phyloP scores from a whole-genome alignment of 2,329 filamentous ascomycete species.

The Chaetomiaceae sp. region DNA sequence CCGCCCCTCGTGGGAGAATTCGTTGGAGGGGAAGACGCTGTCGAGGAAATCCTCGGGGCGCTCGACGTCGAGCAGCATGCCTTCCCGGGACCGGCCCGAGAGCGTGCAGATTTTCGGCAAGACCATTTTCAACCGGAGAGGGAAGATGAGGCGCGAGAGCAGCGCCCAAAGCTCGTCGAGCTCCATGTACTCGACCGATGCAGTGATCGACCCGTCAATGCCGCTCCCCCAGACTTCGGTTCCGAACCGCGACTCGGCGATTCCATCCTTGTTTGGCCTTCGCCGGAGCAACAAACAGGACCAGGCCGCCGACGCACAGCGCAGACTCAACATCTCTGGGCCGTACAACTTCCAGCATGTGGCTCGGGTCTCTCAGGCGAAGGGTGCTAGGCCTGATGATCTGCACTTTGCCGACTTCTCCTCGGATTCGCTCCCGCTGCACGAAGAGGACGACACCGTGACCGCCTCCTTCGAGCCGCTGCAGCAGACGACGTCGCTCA shows the following conservation, averaged over 20 bases:
- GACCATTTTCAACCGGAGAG: slow-evolving; percentile 53
- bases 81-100: slow-evolving; percentile 52
- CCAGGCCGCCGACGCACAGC: slow-evolving; percentile 31
- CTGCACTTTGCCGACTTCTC: slow-evolving; percentile 47
- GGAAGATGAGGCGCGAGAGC: slow-evolving; percentile 49
- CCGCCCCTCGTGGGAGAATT: slow-evolving; percentile 47
- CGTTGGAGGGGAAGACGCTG: slow-evolving; percentile 45
- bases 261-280: slow-evolving; percentile 49
- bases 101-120: slow-evolving; percentile 58
- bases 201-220: slow-evolving; percentile 20
- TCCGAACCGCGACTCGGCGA: slow-evolving; percentile 41
- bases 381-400: slow-evolving; percentile 38
- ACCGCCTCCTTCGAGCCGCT: slow-evolving; percentile 13
- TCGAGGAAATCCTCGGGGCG: slow-evolving; percentile 54
- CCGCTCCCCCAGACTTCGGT: slow-evolving; percentile 27
- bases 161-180: slow-evolving; percentile 46
- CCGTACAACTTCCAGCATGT: slow-evolving; percentile 66
- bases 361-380: slow-evolving; percentile 35
- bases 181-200: slow-evolving; percentile 47
- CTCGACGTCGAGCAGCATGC: slow-evolving; percentile 51
- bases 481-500: slow-evolving; percentile 21
- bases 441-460: slow-evolving; percentile 19
- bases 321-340: slow-evolving; percentile 53
- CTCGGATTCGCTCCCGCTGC: slow-evolving; percentile 37
- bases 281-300: slow-evolving; percentile 40